These are phyloP conservation scores for Lepidium didymum DNA, from an alignment of 345 rosid genomes.

Conservation along the genomic window DNA sequence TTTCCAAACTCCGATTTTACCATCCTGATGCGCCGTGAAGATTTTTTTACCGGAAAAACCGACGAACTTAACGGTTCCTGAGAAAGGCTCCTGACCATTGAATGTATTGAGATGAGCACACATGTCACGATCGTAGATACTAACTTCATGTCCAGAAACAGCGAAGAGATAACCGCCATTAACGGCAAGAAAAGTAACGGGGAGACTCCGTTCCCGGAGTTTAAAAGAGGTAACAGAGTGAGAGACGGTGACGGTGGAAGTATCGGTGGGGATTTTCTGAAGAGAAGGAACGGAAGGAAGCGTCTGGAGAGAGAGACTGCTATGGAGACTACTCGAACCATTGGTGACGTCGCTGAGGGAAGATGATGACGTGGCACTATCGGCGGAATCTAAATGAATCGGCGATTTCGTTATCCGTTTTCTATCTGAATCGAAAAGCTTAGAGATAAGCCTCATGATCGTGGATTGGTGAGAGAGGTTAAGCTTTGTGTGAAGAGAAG, in stretches of 20 bases:
- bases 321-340: conserved; percentile 41
- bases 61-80: conserved; percentile 68
- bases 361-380: conserved; percentile 28
- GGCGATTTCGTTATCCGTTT: conserved; percentile 10
- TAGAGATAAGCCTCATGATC: conserved; percentile 43
- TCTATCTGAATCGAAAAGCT: conserved; percentile 31
- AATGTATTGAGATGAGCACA: conserved; percentile 40
- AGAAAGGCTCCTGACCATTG: conserved; percentile 39
- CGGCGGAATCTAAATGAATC: conserved; percentile 21
- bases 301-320: conserved; percentile 70
- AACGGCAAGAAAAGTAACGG: conserved; percentile 60
- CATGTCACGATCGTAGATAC: conserved; percentile 53
- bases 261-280: conserved; percentile 45
- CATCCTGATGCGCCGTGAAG: conserved; percentile 81
- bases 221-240: conserved; percentile 29
- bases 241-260: conserved; percentile 35
- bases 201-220: conserved; percentile 32
- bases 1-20: conserved; percentile 85
- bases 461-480: conserved; percentile 5
- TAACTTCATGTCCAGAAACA: conserved; percentile 54
- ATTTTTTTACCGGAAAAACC: conserved; percentile 49
- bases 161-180: conserved; percentile 50
- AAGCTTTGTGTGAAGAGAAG: conserved; percentile 3
- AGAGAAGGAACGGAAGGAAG: conserved; percentile 76
- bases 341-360: conserved; percentile 17